Percentiles rank a stretch among this genome's conserved stretches.
Conservation (phyloP, 352 stramenopile genomes). For the Globisporangium radiosum region DNA sequence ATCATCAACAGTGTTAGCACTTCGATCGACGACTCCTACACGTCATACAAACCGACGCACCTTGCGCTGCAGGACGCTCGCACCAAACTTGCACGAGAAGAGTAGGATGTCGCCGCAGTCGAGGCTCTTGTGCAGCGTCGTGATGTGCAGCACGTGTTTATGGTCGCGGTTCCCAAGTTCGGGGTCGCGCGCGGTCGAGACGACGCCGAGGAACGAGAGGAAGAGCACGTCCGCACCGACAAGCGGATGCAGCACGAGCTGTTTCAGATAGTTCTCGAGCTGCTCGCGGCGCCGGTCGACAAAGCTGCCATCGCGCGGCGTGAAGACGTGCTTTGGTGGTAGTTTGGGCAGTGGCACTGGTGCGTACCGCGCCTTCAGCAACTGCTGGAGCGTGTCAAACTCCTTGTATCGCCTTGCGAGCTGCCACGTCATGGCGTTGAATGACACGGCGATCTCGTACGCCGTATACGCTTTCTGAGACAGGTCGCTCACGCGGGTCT, state of each 20-base stretch:
- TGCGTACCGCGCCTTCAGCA: constrained; percentile 37
- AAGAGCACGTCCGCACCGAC: constrained; percentile 56
- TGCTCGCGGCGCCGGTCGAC: constrained; percentile 49
- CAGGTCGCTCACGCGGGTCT: constrained; percentile 75
- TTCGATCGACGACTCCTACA: no score
- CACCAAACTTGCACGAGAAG: constrained; percentile 75
- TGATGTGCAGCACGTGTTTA: constrained; percentile 71
- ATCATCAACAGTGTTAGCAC: neutral
- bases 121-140: constrained; percentile 63
- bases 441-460: constrained; percentile 67
- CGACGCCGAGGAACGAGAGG: constrained; percentile 70
- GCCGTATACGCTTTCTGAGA: constrained; percentile 62
- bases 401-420: constrained; percentile 64
- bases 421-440: constrained; percentile 67
- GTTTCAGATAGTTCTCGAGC: constrained; percentile 62
- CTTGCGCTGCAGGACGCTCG: constrained; percentile 74
- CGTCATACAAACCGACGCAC: constrained; percentile 15
- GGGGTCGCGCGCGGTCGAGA: constrained; percentile 55
- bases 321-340: constrained; percentile 64
- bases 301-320: constrained; percentile 54
- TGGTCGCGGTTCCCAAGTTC: constrained; percentile 56
- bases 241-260: constrained; percentile 38
- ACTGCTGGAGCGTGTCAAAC: constrained; percentile 33
- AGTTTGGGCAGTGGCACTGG: constrained; percentile 29
- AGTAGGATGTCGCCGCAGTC: constrained; percentile 71